Evolutionary conservation across 352 stramenopile species (phyloP), one percentile per base, ranked within the genome.

Genomic region (Pythium dissimile): DNA sequence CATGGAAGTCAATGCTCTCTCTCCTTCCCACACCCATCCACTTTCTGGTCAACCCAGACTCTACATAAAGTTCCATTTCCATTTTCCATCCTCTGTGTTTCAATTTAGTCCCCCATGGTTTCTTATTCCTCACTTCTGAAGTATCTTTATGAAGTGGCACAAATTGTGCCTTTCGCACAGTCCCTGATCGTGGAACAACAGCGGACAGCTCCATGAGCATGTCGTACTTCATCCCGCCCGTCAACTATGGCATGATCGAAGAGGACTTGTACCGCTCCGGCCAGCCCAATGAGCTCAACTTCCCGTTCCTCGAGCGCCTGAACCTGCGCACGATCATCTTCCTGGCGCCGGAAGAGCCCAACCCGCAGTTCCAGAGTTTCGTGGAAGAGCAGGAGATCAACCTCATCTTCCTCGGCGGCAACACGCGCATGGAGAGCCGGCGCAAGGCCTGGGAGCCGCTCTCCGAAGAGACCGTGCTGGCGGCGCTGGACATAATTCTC

Each of bases 231-330:
- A 96, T 97, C 63, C 90, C 90, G 35, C 90, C 90, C 1, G 84
- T 96, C 42, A 97, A 96, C 71, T 97, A 96, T 69, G 88, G 87
- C 60, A 94, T 96, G 79, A 87, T 97, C 35, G 86, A 96, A 50
- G 88, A 97, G 62, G 87, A 95, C 49, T 64, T 97, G 23, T 96
- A 97, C 62, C 84, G 90, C 34, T 96, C 84, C 7, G 89, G 83
- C 7, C 83, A 95, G 60, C 88, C 90, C 11, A 96, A 90, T 54
- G 90, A 97, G 69, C 85, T 97, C 49, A 97, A 96, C 65, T 96
- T 95, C 59, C 87, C 88, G 18, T 97, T 97, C 60, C 71, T 97
- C 9, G 90, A 97, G 71, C 83, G 88, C 16, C 69, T 97, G 27
- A 85, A 90, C 59, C 70, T 97, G 64, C 84, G 85, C 48, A 97